Evolutionary conservation across 306 rosid species (phyloP).

Genomic region (Carpinus fangiana): DNA sequence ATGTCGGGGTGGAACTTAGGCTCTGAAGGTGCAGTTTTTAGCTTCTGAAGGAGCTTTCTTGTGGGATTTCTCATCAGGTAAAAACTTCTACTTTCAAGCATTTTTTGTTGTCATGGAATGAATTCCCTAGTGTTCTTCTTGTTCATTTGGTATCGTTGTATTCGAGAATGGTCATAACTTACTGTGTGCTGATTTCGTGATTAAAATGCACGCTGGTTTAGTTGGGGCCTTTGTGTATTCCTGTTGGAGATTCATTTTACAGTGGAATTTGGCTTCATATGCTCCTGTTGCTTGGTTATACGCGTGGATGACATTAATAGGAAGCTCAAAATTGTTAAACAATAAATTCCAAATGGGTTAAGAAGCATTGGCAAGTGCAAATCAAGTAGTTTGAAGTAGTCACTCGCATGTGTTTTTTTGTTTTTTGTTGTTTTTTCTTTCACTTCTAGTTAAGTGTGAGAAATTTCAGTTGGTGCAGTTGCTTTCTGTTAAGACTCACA

Average conservation of each 20-base stretch:
- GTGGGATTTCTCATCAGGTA: constrained; percentile 34
- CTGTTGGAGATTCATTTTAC: neutral
- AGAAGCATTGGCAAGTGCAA: neutral
- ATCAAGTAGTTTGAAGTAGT: neutral
- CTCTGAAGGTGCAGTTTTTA: constrained; percentile 25
- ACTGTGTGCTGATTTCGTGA: neutral
- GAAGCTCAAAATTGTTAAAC: neutral
- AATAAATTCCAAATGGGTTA: neutral
- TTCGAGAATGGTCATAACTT: neutral
- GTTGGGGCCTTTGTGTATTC: too few relatives aligned
- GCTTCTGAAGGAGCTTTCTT: constrained; percentile 18
- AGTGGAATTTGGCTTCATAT: neutral
- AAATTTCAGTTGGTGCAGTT: neutral
- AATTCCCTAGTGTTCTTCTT: too few relatives aligned
- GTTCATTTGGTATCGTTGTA: neutral
- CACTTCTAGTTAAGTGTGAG: neutral
- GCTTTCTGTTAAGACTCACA: too few relatives aligned
- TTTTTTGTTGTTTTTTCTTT: too few relatives aligned
- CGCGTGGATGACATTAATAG: neutral
- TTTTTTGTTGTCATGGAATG: neutral
- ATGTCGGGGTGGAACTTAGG: constrained; percentile 23
- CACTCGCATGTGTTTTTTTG: neutral
- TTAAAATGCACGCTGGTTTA: neutral
- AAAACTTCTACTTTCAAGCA: constrained; percentile 1
- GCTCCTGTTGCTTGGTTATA: neutral